Base-by-base conservation (phyloP, 495 filamentous ascomycete genomes). In the Hyaloscypha bicolor region DNA sequence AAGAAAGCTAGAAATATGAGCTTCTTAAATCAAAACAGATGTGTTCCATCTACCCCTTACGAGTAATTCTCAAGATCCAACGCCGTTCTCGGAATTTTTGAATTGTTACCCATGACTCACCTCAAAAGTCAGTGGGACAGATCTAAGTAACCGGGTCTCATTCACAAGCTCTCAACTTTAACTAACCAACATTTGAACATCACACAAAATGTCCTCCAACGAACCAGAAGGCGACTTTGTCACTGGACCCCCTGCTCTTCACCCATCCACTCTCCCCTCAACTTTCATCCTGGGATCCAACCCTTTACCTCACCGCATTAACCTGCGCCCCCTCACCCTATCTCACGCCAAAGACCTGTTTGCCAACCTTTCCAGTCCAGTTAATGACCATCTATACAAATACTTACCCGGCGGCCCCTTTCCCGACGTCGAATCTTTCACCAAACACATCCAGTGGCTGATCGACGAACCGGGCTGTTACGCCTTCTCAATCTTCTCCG, bases 321-420 rank as follows among this genome's bases (percentile, higher is more conserved):
- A 66, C 3, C 71, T 86, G 33, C 74, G 76, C 16, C 77, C 76
- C 11, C 71, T 86, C 19, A 64, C 66, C 0, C 55, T 66, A 14
- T 64, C 71, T 8, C 81, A 86, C 55, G 72, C 78, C 14, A 70
- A 76, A 48, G 74, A 75, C 2, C 75, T 86, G 19, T 85, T 75
- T 62, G 69, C 71, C 39, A 70, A 77, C 12, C 63, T 82, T 55
- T 76, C 78, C 30, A 80, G 78, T 11, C 67, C 66, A 4, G 69
- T 75, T 19, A 74, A 77, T 52, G 69, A 70, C 2, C 65, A 76
- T 25, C 74, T 85, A 4, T 87, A 82, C 78, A 77, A 79, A 45
- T 86, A 84, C 70, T 73, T 87, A 71, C 65, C 69, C 8, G 71
- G 73, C 32, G 83, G 78, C 0, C 82, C 83, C 0, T 83, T 75